Evolutionary conservation across 495 filamentous ascomycete genomes (phyloP).

Genomic region (Talaromyces proteolyticus): DNA sequence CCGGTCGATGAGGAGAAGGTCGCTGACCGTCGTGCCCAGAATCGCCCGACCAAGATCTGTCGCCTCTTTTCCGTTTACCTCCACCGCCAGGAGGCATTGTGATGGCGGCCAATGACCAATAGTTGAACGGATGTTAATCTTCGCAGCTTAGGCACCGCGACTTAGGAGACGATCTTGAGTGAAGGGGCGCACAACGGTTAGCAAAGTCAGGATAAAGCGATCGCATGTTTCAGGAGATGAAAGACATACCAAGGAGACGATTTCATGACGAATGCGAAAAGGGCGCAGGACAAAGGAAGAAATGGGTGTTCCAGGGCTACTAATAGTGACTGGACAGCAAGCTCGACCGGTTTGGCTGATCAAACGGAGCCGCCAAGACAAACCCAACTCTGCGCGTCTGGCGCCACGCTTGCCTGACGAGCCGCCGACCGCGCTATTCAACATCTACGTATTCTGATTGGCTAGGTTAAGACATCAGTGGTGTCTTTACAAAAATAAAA

Average conservation of each 20-base stretch:
- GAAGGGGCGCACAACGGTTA: no score
- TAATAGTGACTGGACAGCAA: background rate
- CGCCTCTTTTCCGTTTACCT: conserved; percentile 54
- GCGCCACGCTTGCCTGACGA: background rate
- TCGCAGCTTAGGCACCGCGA: background rate
- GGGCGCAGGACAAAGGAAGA: background rate
- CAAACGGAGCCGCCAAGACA: background rate
- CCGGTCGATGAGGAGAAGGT: conserved; percentile 61
- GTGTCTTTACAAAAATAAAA: no score
- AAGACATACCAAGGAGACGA: background rate
- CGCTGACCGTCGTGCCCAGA: conserved; percentile 44
- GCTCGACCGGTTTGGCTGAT: background rate
- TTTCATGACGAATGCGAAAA: background rate
- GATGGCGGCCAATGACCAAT: conserved; percentile 4
- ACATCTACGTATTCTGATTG: no score
- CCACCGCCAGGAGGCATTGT: conserved; percentile 47
- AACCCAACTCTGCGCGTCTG: background rate
- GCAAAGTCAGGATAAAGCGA: background rate
- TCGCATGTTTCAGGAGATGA: background rate
- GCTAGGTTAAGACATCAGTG: no score
- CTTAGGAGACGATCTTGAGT: background rate
- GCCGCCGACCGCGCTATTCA: background rate
- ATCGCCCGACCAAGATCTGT: conserved; percentile 47
- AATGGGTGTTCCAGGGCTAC: background rate
- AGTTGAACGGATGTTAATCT: background rate